These are phyloP conservation scores for Trichoderma koningii DNA, from an alignment of 2,329 filamentous ascomycete species.

Conservation along the genomic window DNA sequence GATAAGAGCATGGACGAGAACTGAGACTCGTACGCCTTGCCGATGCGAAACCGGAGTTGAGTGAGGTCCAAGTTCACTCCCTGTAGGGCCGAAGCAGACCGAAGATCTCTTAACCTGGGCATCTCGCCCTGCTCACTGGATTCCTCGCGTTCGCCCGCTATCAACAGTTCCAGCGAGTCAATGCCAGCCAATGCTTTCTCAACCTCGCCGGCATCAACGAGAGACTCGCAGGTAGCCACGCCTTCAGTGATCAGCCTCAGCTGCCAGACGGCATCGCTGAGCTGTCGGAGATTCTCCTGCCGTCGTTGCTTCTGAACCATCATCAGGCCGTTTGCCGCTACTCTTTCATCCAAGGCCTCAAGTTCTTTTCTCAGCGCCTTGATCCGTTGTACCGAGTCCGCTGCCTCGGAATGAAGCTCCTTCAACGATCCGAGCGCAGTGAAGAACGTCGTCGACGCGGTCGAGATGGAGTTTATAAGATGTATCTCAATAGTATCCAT, in stretches of 20 bases:
- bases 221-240: constrained; percentile 72
- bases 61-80: constrained; percentile 77
- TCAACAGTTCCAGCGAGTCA: constrained; percentile 75
- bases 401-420: constrained; percentile 88
- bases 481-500: constrained; percentile 99
- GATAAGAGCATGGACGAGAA: constrained; percentile 77
- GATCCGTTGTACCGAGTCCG: constrained; percentile 86
- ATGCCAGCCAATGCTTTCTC: constrained; percentile 78
- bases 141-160: constrained; percentile 67
- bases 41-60: constrained; percentile 76
- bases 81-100: constrained; percentile 75
- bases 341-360: constrained; percentile 77
- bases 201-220: constrained; percentile 82
- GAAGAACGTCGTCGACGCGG: constrained; percentile 94
- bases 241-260: constrained; percentile 76
- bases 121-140: constrained; percentile 36
- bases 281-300: constrained; percentile 78
- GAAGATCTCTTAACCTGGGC: constrained; percentile 64
- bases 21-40: constrained; percentile 79
- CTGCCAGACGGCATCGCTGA: constrained; percentile 82
- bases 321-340: constrained; percentile 81
- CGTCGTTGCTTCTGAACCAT: constrained; percentile 81
- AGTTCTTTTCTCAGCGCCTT: constrained; percentile 79
- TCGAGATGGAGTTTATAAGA: constrained; percentile 92
- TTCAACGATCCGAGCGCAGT: constrained; percentile 87